Base-by-base conservation (phyloP, 495 filamentous ascomycete species). In the Neurospora tetrasperma region DNA sequence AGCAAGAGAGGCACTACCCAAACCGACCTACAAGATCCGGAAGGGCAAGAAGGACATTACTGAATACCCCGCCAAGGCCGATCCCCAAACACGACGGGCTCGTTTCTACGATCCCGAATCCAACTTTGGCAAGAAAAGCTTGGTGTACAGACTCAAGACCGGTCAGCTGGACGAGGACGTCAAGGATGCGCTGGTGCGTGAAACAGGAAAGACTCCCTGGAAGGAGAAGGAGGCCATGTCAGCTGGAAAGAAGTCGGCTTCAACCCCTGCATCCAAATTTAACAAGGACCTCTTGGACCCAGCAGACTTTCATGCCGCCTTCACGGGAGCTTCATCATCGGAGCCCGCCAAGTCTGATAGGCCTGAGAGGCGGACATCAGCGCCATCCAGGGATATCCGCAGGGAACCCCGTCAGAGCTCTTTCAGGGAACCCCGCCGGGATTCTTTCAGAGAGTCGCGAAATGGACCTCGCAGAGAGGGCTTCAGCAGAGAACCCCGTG, bases 11-110 rank as follows among this genome's bases (percentile, higher is more conserved):
- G 75, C 76, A 14, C 43, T 76, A 18, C 48, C 71, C 35, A 68
- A 71, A 38, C 76, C 80, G 38, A 69, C 71, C 7, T 84, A 75
- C 78, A 83, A 79, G 62, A 83, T 86, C 40, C 78, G 72, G 44
- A 83, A 77, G 70, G 83, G 84, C n/a, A 86, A 85, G 75, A 85
- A 84, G 72, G 81, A 83, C 69, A 80, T 85, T 41, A 83, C 80
- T 5, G 73, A 80, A 20, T 73, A 76, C 38, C 79, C 78, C 9
- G 77, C 73, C n/a, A 77, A 78, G 27, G 75, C 77, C n/a, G 73
- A 76, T 40, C 73, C 77, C 12, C 73, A 80, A 73, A 79, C 84
- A 14, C 80, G 84, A 66, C 73, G 71, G 42, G 76, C 83, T 40
- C 81, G 84, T 27, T 87, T 87, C 76, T 75, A 82, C 74, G 82